phyloP scores from a whole-genome alignment of 306 rosid species.

The Heteromeles arbutifolia region DNA sequence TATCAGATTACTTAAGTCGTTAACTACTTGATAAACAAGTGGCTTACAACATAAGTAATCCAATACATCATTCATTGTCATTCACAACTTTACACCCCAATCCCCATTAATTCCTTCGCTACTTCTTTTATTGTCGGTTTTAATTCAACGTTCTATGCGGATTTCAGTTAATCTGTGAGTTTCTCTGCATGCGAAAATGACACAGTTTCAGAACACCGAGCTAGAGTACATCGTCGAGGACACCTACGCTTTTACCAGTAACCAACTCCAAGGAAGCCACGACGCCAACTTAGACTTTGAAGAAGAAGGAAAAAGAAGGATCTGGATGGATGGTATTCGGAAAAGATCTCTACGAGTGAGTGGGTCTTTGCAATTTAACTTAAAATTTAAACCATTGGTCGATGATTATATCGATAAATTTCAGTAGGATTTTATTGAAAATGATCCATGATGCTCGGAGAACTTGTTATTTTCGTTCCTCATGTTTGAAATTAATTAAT shows the following conservation, averaged over 20 bases:
- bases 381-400: too few relatives aligned
- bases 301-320: conserved; percentile 25
- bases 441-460: too few relatives aligned
- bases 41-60: too few relatives aligned
- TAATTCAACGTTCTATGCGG: too few relatives aligned
- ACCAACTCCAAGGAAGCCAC: conserved; percentile 7
- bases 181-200: conserved; percentile 34
- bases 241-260: conserved; percentile 14
- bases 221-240: conserved; percentile 54
- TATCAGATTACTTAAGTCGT: too few relatives aligned
- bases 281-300: conserved; percentile 41
- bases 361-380: too few relatives aligned
- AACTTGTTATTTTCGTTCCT: neutral
- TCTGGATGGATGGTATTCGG: fast-evolving
- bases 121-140: neutral
- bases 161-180: neutral
- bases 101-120: neutral
- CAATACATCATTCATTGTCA: too few relatives aligned
- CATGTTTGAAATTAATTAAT: neutral
- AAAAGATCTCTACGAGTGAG: too few relatives aligned
- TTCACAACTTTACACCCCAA: too few relatives aligned
- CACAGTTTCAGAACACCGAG: conserved; percentile 33
- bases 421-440: too few relatives aligned
- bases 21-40: too few relatives aligned
- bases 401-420: too few relatives aligned